Evolutionary conservation across 257 asterid genomes (phyloP).

Genomic region (Capsicum chinense): DNA sequence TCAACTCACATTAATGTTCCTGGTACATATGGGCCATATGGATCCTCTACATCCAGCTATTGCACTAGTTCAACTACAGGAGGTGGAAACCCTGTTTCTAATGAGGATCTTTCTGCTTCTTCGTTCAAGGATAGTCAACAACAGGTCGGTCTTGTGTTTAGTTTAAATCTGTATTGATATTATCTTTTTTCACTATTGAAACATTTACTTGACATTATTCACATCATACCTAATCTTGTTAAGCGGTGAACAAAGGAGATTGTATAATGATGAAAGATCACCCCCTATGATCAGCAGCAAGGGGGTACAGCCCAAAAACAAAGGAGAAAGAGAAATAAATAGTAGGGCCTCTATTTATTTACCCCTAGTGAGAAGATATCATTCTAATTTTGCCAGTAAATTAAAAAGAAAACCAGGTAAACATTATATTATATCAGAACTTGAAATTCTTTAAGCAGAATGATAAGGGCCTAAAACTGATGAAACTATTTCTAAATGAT

Average conservation of each 20-base stretch:
- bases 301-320: conserved; percentile 66
- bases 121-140: conserved; percentile 72
- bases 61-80: conserved; percentile 56
- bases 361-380: conserved; percentile 46
- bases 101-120: conserved; percentile 66
- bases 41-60: conserved; percentile 66
- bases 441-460: not conserved
- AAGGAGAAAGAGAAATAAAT: conserved; percentile 35
- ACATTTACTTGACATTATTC: conserved; percentile 5
- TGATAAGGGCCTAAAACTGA: not conserved
- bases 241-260: not conserved
- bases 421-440: conserved; percentile 4
- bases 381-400: conserved; percentile 20
- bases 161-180: conserved; percentile 61
- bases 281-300: not conserved
- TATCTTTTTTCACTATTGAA: conserved; percentile 56
- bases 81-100: conserved; percentile 68
- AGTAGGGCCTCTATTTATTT: conserved; percentile 53
- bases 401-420: not conserved
- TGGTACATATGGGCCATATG: conserved; percentile 74
- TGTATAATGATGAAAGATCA: not conserved
- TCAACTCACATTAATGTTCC: conserved; percentile 66
- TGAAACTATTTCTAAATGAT: not conserved
- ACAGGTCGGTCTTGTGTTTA: conserved; percentile 75
- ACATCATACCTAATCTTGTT: not conserved